Evolutionary conservation across 495 filamentous ascomycete species (phyloP), one percentile per base, ranked within the genome.

Genomic region (Hypoxylon crocopeplum): DNA sequence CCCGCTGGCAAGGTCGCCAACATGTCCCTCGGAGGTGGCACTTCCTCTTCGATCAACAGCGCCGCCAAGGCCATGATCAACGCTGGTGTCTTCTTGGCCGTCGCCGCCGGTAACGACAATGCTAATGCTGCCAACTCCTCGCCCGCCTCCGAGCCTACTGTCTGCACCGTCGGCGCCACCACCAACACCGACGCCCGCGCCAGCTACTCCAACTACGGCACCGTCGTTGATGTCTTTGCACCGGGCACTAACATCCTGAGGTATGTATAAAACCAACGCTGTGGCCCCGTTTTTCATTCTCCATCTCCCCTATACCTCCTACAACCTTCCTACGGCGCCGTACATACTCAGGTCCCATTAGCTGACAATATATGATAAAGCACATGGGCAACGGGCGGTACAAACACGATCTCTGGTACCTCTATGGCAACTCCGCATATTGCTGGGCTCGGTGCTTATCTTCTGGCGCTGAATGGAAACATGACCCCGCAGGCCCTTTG

Each of bases 391-490:
- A n/a, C n/a, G n/a, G n/a, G n/a, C n/a, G n/a, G n/a, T n/a, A n/a
- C n/a, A 68, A 85, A 86, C 79, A 82, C 81, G 68, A 87, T 90
- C 72, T 87, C 83, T 5, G 88, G 87, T 27, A 91, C 88, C 12
- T 81, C 77, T 17, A 86, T 85, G 82, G 83, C 86, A 34, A 78
- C 80, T 13, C 87, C 86, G 24, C 87, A 90, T 59, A 76, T 89
- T 62, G 72, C 78, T 13, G 87, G 87, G 41, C 76, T 86, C 45
- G 84, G 73, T 25, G 80, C 84, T 37, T 88, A 88, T 70, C 74
- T 88, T 22, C 78, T 85, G 37, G 70, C 71, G 11, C 76, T 85
- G 42, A 45, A 61, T 32, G 77, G 75, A 46, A 58, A 56, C 56
- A 77, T 72, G 72, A 75, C 69, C 62, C 78, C 82, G 44, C 62